phyloP scores from a whole-genome alignment of 345 rosid species.

The Salix brachista region DNA sequence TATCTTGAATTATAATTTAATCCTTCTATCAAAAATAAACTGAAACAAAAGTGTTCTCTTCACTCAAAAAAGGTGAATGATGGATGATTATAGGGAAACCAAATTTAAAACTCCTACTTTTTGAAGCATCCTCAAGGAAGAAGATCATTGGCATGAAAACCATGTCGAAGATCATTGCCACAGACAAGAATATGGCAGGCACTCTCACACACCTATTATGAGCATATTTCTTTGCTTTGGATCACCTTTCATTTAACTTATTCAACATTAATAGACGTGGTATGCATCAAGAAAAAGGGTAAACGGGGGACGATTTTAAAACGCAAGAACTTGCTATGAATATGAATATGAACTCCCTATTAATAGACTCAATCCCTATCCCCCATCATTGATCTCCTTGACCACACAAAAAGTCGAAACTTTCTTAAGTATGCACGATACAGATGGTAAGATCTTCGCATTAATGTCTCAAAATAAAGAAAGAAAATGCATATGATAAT shows the following conservation, averaged over 20 bases:
- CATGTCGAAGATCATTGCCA: too few species aligned
- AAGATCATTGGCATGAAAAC: constrained; percentile 1
- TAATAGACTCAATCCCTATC: not conserved
- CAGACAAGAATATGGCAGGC: too few species aligned
- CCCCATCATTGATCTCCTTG: not conserved
- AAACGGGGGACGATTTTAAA: not conserved
- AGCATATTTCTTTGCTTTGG: not conserved
- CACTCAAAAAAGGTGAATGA: constrained; percentile 17
- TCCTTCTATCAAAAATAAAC: not conserved
- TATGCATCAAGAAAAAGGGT: not conserved
- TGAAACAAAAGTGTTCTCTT: constrained; percentile 5
- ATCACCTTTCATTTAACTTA: not conserved
- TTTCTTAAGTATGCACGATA: not conserved
- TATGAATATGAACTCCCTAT: not conserved
- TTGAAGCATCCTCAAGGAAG: constrained; percentile 10
- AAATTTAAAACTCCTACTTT: constrained; percentile 17
- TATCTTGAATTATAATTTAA: not conserved
- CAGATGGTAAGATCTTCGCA: not conserved
- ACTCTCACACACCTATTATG: not conserved
- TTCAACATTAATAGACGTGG: not conserved
- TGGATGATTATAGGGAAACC: constrained; percentile 5
- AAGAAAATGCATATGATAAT: not conserved
- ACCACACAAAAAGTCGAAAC: not conserved
- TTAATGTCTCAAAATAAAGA: not conserved
- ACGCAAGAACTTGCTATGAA: not conserved